Conservation (phyloP, 805 yeast genomes). For the Naumovozyma dairenensis region DNA sequence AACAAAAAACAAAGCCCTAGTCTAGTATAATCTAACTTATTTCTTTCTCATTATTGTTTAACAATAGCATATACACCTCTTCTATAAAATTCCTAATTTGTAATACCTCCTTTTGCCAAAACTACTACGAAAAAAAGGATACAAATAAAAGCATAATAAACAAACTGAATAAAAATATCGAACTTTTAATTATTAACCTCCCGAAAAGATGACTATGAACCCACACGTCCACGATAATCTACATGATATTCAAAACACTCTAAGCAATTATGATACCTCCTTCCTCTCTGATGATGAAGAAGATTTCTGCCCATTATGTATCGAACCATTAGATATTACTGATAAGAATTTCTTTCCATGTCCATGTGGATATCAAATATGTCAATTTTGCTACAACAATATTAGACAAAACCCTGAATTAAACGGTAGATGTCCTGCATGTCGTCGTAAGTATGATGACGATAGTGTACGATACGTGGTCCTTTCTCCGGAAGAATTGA, state of each 20-base stretch:
- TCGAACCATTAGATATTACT: slow-evolving; percentile 94
- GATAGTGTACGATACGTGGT: slow-evolving; percentile 81
- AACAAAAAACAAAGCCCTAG: too few species aligned
- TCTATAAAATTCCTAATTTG: too few species aligned
- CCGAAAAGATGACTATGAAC: slow-evolving; percentile 16
- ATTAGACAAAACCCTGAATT: slow-evolving; percentile 91
- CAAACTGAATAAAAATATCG: neutral
- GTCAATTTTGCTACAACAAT: slow-evolving; percentile 96
- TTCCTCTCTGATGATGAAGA: slow-evolving; percentile 30
- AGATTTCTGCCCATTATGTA: slow-evolving; percentile 73
- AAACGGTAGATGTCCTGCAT: slow-evolving; percentile 95
- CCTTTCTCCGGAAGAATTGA: slow-evolving; percentile 75
- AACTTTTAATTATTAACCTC: too few species aligned
- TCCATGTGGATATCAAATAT: slow-evolving; percentile 97
- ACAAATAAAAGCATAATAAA: neutral
- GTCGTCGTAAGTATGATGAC: slow-evolving; percentile 90
- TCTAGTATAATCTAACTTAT: too few species aligned
- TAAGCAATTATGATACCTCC: slow-evolving; percentile 26
- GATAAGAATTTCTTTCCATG: slow-evolving; percentile 98
- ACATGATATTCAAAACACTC: slow-evolving; percentile 24
- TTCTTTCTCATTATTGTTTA: too few species aligned
- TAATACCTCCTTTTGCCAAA: too few species aligned
- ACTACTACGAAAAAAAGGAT: neutral
- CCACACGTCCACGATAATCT: slow-evolving; percentile 24
- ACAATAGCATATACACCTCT: too few species aligned